A percentile compares a stretch with the other conserved stretches of the same genome.
Evolutionary conservation across 306 rosid species (phyloP).

Genomic region (Inga oerstediana): DNA sequence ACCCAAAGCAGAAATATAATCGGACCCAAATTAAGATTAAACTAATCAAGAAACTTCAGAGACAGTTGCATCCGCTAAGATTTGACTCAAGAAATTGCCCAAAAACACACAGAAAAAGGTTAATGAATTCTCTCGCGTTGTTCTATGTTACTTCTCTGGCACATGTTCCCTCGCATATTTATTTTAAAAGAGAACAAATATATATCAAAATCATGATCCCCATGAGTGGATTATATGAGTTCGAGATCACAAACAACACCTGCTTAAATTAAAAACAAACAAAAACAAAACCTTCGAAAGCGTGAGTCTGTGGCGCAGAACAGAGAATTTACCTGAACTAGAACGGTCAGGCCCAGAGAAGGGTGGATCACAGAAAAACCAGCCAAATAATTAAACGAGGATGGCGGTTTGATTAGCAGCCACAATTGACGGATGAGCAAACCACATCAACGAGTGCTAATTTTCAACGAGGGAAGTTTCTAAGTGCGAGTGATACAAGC

Average conservation of each 20-base stretch:
- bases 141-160: not conserved
- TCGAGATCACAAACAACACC: not conserved
- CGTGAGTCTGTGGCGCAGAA: not conserved
- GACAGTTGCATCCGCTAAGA: constrained; percentile 30
- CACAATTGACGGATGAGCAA: constrained; percentile 25
- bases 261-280: not conserved
- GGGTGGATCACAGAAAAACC: constrained; percentile 28
- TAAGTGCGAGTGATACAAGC: too few relatives aligned
- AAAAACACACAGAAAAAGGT: not conserved
- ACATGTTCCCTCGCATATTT: not conserved
- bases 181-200: not conserved
- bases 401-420: constrained; percentile 34
- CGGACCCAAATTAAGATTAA: constrained; percentile 38
- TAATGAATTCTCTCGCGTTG: not conserved
- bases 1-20: constrained; percentile 17
- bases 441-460: not conserved
- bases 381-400: not conserved
- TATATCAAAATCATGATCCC: not conserved
- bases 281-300: constrained; percentile 28
- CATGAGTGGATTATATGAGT: not conserved
- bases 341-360: not conserved
- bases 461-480: constrained; percentile 8
- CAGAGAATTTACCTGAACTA: constrained; percentile 25
- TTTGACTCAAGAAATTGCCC: not conserved
- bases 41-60: constrained; percentile 12